Base-by-base conservation (phyloP, 2,329 filamentous ascomycete species). In the Talaromyces funiculosus region DNA sequence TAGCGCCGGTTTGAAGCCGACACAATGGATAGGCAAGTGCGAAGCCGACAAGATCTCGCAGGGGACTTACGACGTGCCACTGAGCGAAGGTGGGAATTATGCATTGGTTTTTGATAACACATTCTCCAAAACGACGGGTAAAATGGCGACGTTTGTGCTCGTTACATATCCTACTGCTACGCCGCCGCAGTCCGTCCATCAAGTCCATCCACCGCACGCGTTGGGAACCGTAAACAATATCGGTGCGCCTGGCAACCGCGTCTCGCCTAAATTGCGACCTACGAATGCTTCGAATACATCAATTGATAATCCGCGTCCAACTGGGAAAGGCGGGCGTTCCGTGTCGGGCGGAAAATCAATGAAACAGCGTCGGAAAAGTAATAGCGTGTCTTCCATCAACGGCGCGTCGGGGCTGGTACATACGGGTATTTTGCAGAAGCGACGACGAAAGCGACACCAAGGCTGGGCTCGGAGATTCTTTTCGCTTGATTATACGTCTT, bases 91-190 rank as follows among this genome's bases (percentile, higher is more conserved):
- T 24, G 94, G 94, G 70, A 97, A 96, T 85, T 99, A 96, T 72
- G 94, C 92, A 60, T 81, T 99, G 63, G 91, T 97, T 33, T 96
- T 99, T 71, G 94, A 99, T 83, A 99, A 99, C 72, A 99, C 94
- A 29, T 99, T 99, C 73, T 96, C 92, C 62, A 97, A 97, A 78
- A 90, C 88, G 74, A 88, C 90, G 43, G 94, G 92, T 57, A 99
- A 99, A 78, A 96, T 89, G 31, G 92, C 92, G 20, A 97, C 93
- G 7, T 90, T 99, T 70, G 92, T 97, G 37, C 85, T 99, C 57
- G 84, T 97, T 73, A 97, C 92, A 40, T 97, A 97, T 70, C 92
- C 93, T 9, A 92, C 91, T 37, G 89, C 87, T 66, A 84, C 73
- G 51, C 75, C 75, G 26, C 72, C 77, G 10, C 75, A 77, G 22